Base-by-base conservation (phyloP, 805 yeast genomes). In the Barnettozyma pratensis region DNA sequence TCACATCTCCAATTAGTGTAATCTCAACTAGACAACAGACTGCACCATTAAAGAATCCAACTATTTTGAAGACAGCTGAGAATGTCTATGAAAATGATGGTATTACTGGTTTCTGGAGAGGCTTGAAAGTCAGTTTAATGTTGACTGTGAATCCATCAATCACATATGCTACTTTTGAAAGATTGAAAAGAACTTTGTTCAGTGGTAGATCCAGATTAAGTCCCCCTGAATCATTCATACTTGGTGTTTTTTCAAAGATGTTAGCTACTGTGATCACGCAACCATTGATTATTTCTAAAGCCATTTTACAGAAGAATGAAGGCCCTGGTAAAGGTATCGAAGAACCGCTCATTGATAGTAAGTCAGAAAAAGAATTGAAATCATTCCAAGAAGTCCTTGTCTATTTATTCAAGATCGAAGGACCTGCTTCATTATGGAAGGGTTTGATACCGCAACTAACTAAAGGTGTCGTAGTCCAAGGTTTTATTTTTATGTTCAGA, bases 381-480 rank as follows among this genome's bases (percentile, higher is more conserved):
- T 70, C 75, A 44, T 85, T 86, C 66, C 81, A 81, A 42, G 76
- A 81, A 35, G 89, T 87, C 5, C 68, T 88, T 58, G 63, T 60
- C 28, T 77, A 80, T 61, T 71, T 87, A 54, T 76, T 80, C 71
- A 67, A 72, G 53, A 70, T 75, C n/a, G 94, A 87, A 58, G 89
- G 87, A 29, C 37, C 80, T 37, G 53, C 57, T 10, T 83, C 91
- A 0, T 69, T 87, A 52, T 88, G 88, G 80, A 87, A 83, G 69
- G 96, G 96, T 3, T 59, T 88, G 31, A 76, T 80, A 3, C 96
- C 96, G 6, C 96, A 88, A 64, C 72, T 88, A 49, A 64, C 81
- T 37, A 88, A 88, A 71, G 96, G 94, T 1, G 83, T 87, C 3
- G 65, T 88, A 39, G 96, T 87, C 5, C 96, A 88, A 65, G 96